phyloP scores from a whole-genome alignment of 169 alveolate genomes.

The Blepharisma undulans region DNA sequence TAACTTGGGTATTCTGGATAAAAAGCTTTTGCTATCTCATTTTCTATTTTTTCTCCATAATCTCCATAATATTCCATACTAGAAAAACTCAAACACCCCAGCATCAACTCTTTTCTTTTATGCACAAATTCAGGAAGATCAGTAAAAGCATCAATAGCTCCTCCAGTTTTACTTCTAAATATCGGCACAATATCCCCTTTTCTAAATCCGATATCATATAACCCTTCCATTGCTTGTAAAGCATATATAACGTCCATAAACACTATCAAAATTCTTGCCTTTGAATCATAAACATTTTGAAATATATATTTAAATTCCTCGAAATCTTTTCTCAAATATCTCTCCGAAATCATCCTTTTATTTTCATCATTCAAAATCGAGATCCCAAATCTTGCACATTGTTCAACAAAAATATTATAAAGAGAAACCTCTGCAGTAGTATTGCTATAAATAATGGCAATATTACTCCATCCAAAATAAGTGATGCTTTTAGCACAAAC shows the following conservation, averaged over 20 bases:
- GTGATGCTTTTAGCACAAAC: not conserved
- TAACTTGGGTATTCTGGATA: not conserved
- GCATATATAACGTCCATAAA: not conserved
- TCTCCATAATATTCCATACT: not conserved
- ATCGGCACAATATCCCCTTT: not conserved
- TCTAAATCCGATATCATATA: not conserved
- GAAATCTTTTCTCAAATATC: not conserved
- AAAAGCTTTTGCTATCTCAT: not conserved
- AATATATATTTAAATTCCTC: not conserved
- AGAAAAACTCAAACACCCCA: not conserved
- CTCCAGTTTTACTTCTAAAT: not conserved
- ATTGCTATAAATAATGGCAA: not conserved
- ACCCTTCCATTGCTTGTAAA: not conserved
- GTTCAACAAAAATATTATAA: not conserved
- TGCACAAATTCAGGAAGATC: not conserved
- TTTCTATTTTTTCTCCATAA: not conserved
- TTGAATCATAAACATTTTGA: not conserved
- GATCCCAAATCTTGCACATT: not conserved
- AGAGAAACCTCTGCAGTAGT: not conserved
- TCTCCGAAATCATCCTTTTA: not conserved
- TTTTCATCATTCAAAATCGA: not conserved
- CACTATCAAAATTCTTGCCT: not conserved
- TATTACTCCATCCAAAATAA: not conserved
- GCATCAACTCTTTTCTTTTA: not conserved
- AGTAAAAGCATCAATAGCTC: not conserved